A percentile compares a stretch with the other conserved stretches of the same genome.
Evolutionary conservation across 176 grass and related monocot species (phyloP).

Genomic region (Paspalum vaginatum): DNA sequence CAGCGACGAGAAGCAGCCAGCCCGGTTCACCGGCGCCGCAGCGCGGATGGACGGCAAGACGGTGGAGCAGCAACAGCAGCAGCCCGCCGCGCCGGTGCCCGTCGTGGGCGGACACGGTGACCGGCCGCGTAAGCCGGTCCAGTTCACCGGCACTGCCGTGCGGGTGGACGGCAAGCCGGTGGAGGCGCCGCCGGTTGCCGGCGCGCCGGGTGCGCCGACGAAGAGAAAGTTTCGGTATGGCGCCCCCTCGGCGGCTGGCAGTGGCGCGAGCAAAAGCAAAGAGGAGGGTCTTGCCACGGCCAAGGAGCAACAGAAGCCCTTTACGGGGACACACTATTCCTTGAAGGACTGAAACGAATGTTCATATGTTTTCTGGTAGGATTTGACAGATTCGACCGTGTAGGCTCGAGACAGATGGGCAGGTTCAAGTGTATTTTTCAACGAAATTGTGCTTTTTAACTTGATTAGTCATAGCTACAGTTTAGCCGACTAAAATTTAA

Average conservation of each 20-base stretch:
- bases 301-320: background rate
- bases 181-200: background rate
- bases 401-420: background rate
- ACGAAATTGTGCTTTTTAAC: no score
- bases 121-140: background rate
- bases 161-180: slow-evolving; percentile 35
- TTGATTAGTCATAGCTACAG: no score
- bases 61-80: background rate
- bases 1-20: background rate
- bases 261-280: background rate
- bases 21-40: slow-evolving; percentile 18
- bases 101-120: background rate
- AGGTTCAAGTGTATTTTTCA: no score
- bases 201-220: background rate
- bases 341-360: background rate
- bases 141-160: slow-evolving; percentile 15
- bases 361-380: background rate
- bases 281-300: background rate
- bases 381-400: no score
- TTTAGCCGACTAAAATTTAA: no score
- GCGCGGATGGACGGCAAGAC: slow-evolving; percentile 39
- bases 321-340: slow-evolving; percentile 9
- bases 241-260: background rate
- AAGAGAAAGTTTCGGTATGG: slow-evolving; percentile 9
- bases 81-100: background rate